phyloP scores from a whole-genome alignment of 2,329 filamentous ascomycete genomes.

The Botryotinia convoluta region DNA sequence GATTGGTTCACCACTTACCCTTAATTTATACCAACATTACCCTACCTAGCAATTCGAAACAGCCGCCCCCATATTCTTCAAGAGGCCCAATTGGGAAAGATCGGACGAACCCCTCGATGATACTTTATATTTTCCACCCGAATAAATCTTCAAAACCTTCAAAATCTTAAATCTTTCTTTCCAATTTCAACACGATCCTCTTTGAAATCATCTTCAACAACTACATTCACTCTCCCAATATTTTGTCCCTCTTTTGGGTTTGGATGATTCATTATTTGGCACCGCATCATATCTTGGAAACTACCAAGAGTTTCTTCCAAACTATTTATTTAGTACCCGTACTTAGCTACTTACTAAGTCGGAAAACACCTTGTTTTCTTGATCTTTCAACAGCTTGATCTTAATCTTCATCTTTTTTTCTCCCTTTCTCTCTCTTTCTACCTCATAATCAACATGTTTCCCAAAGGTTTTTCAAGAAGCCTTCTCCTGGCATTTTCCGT shows the following conservation, averaged over 20 bases:
- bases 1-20: not conserved
- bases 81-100: not conserved
- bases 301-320: not conserved
- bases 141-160: not conserved
- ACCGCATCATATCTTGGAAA: not conserved
- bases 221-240: not conserved
- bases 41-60: not conserved
- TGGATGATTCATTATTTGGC: not conserved
- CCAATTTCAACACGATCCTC: not conserved
- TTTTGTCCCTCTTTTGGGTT: not conserved
- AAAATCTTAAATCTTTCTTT: not conserved
- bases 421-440: not conserved
- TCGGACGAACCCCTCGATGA: not conserved
- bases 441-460: conserved; percentile 16
- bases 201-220: not conserved
- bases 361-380: not conserved
- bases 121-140: not conserved
- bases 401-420: not conserved
- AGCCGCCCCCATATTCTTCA: not conserved
- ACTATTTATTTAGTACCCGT: not conserved
- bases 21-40: not conserved
- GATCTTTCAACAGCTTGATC: not conserved
- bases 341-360: not conserved
- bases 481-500: not conserved
- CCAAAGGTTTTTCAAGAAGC: not conserved